Evolutionary conservation across 495 filamentous ascomycete species (phyloP).

Genomic region (Niebla homalea): DNA sequence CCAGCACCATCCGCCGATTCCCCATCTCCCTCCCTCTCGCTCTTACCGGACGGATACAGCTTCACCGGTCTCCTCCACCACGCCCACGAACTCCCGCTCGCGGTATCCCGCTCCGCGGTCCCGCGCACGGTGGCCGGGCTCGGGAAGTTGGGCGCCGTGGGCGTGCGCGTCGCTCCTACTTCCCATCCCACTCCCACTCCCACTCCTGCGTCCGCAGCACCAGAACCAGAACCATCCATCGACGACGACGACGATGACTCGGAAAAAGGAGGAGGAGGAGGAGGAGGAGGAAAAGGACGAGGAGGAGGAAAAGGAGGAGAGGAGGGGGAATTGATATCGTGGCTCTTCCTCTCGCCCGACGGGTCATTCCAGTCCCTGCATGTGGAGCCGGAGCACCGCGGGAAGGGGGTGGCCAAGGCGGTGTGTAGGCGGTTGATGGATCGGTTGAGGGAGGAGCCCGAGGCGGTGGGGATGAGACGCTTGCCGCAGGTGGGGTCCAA

Average conservation of each 20-base stretch:
- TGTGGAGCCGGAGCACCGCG: constrained; percentile 35
- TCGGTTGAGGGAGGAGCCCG: constrained; percentile 1
- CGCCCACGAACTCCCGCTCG: not conserved
- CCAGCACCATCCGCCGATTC: too few relatives aligned
- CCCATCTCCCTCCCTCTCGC: not conserved
- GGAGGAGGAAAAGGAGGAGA: too few relatives aligned
- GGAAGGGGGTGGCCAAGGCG: constrained; percentile 28
- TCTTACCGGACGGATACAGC: not conserved
- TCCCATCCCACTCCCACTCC: not conserved
- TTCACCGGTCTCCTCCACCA: not conserved
- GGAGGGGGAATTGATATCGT: not conserved
- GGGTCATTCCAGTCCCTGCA: constrained; percentile 35
- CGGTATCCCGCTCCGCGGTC: not conserved
- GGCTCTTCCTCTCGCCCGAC: constrained; percentile 31
- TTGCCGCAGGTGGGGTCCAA: not conserved
- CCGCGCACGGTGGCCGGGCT: constrained; percentile 3
- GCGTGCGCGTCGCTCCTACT: not conserved
- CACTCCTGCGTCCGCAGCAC: not conserved
- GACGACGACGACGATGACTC: not conserved
- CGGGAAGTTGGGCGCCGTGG: not conserved
- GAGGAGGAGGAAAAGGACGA: too few relatives aligned
- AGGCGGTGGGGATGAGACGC: constrained; percentile 9
- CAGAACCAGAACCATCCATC: not conserved
- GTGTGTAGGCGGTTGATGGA: constrained; percentile 24
- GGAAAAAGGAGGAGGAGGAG: not conserved